Evolutionary conservation across 371 early-diverging fungal genomes (phyloP), one percentile per base, ranked within the genome.

Genomic region (Umbelopsis sp.): DNA sequence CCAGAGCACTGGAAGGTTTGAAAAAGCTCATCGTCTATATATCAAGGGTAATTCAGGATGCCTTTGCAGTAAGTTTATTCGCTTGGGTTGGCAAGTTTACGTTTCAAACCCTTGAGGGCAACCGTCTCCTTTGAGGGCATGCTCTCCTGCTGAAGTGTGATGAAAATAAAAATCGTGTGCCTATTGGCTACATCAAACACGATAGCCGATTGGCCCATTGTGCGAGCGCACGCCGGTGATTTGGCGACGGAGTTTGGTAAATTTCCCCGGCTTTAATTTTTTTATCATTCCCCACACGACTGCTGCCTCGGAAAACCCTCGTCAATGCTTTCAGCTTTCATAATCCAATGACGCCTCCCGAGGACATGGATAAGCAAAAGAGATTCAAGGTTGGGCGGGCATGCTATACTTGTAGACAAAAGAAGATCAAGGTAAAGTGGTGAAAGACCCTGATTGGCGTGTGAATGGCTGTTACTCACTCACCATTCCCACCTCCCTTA

Each of bases 351-450:
- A 57, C 35, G 35, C 57, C 57, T 57, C 35, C 57, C 57, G 57
- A 57, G 57, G 57, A 57, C 57, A 35, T 18, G 35, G 57, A 57
- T 35, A 57, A 57, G 65, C 79, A 83, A 45, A 83, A 80, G 63
- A 70, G 84, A 44, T 69, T 78, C 46, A 83, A 83, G 73, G 84
- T 83, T 3, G 73, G 73, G 38, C 66, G 72, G 65, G 84, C 84
- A 7, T 83, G 84, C 63, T 78, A 76, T 62, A 78, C 80, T 32
- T 83, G 84, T 51, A 75, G 84, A 35, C 76, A 75, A 18, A 83
- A 83, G 65, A 83, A 83, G 75, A 83, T 83, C 24, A 83, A 83
- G 79, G 84, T 81, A 74, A 51, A 50, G 4, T 37, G 7, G 5
- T 4, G 14, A 44, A 14, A 48, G 57, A 67, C 8, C 41, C 10